A percentile compares a stretch with the other conserved stretches of the same genome.
Evolutionary conservation across 202 grass and related monocot species (phyloP).

Genomic region (Panicum virgatum): DNA sequence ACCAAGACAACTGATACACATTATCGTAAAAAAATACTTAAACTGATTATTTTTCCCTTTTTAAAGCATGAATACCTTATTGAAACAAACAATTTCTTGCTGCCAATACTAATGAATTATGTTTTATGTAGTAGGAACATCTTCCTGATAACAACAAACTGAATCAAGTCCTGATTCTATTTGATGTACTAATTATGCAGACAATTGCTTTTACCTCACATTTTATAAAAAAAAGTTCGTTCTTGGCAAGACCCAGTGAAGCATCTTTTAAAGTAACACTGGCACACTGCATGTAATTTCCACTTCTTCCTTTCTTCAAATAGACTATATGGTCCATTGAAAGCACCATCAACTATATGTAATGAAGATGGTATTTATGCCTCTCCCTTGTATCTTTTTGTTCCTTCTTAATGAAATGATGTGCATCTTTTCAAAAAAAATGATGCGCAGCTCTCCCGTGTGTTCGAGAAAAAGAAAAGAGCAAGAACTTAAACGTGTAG

Average conservation of each 20-base stretch:
- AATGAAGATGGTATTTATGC: neutral
- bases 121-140: neutral
- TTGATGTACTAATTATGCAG: neutral
- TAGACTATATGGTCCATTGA: too few species aligned
- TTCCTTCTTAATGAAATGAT: too few species aligned
- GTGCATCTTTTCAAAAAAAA: too few species aligned
- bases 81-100: neutral
- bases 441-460: too few species aligned
- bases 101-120: conserved; percentile 19
- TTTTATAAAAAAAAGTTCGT: neutral
- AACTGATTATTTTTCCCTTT: neutral
- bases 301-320: conserved; percentile 16
- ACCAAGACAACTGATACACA: neutral
- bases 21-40: neutral
- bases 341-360: too few species aligned
- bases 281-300: neutral
- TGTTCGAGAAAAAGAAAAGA: neutral
- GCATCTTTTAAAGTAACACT: conserved; percentile 13
- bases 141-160: conserved; percentile 20
- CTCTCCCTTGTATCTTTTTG: too few species aligned
- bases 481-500: neutral
- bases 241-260: neutral
- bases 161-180: neutral
- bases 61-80: neutral
- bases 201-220: neutral